Evolutionary conservation across 305 asterid genomes (phyloP).

Genomic region (Caryopteris hybrid): DNA sequence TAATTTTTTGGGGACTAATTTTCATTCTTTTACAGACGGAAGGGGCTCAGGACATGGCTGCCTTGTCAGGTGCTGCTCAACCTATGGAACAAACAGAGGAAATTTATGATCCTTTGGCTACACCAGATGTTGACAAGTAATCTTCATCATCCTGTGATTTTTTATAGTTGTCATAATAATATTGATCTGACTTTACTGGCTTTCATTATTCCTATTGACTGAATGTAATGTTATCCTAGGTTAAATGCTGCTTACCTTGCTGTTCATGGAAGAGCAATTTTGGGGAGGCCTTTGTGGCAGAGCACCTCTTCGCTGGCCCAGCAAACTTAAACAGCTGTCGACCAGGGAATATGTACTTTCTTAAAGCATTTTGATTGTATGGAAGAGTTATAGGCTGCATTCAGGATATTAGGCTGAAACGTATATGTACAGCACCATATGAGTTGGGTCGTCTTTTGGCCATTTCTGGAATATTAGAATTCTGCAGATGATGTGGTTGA

Average conservation of each 20-base stretch:
- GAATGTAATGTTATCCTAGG: slow-evolving; percentile 31
- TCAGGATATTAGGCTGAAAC: neutral
- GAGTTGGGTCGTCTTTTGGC: too few relatives aligned
- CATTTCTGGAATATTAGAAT: too few relatives aligned
- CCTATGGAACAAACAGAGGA: slow-evolving; percentile 73
- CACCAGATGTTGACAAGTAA: slow-evolving; percentile 87
- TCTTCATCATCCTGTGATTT: slow-evolving; percentile 1
- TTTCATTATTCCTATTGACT: neutral
- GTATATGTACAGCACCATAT: neutral
- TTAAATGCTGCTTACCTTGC: slow-evolving; percentile 77
- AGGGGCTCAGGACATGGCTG: slow-evolving; percentile 63
- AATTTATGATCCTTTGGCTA: slow-evolving; percentile 68
- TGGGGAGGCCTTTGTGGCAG: slow-evolving; percentile 90
- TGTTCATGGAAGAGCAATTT: slow-evolving; percentile 72
- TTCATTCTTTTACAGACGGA: slow-evolving; percentile 37
- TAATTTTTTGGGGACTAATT: neutral
- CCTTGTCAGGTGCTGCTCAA: slow-evolving; percentile 50
- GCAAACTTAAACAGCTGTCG: slow-evolving; percentile 28
- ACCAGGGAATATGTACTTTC: neutral
- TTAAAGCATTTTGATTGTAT: too few relatives aligned
- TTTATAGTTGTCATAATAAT: too few relatives aligned
- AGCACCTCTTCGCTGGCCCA: slow-evolving; percentile 45
- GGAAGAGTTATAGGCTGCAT: neutral
- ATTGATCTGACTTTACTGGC: neutral
- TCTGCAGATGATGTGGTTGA: too few relatives aligned